Conservation (phyloP, 2,329 filamentous ascomycete species). For the Penicillium sp. region DNA sequence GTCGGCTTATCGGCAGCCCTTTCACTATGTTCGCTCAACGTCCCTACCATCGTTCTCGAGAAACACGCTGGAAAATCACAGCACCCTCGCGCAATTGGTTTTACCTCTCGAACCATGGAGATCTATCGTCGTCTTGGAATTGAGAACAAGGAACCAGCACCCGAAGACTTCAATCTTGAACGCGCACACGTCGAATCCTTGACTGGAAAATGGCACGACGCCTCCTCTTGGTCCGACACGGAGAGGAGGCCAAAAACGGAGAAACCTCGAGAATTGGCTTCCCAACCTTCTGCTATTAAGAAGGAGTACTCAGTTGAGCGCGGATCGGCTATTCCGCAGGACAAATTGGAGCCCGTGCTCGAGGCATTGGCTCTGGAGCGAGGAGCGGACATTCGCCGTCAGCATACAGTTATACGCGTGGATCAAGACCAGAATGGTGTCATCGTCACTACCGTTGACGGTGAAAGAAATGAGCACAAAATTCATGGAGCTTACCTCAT, state of each 20-base stretch:
- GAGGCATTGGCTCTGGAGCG: constrained; percentile 33
- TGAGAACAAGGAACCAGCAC: constrained; percentile 23
- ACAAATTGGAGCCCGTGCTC: constrained; percentile 45
- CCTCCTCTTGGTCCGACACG: constrained; percentile 21
- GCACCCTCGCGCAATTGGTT: constrained; percentile 42
- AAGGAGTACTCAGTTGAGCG: constrained; percentile 24
- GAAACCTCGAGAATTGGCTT: background rate
- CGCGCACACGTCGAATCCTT: constrained; percentile 25
- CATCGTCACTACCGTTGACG: constrained; percentile 24
- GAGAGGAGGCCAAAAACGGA: constrained; percentile 7
- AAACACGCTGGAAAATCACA: constrained; percentile 37
- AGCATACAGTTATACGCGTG: constrained; percentile 28
- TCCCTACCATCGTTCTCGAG: constrained; percentile 42
- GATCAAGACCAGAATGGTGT: constrained; percentile 30
- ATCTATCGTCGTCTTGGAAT: constrained; percentile 34
- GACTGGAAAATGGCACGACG: constrained; percentile 22
- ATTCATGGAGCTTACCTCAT: constrained; percentile 42
- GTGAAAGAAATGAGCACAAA: constrained; percentile 4
- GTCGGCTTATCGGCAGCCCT: constrained; percentile 45
- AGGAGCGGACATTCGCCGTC: constrained; percentile 39
- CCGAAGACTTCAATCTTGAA: constrained; percentile 22
- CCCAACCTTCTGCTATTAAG: constrained; percentile 12
- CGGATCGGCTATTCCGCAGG: constrained; percentile 40
- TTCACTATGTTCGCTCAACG: constrained; percentile 34
- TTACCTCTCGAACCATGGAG: constrained; percentile 44